Base-by-base conservation (phyloP, 257 asterid species). In the Salvia splendens region DNA sequence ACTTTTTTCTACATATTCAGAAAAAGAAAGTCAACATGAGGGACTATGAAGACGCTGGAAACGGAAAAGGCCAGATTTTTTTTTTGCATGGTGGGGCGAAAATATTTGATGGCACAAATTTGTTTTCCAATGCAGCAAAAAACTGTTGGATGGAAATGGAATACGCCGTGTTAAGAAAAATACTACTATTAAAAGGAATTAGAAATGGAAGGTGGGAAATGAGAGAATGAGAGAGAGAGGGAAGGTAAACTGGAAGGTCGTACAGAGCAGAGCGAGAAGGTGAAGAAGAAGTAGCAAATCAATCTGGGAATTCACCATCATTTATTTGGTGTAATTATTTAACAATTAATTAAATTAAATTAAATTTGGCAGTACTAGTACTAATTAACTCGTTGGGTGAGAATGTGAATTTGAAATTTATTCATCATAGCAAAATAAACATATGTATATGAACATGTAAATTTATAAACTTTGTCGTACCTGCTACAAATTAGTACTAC, bases 21-120 rank as follows among this genome's bases (percentile, higher is more conserved):
- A 52, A 15, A 60, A 56, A 73, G 57, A 69, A 73, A 50, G 66
- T 67, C 72, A 77, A 64, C 68, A 67, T 54, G 66, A 55, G 59
- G 65, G 66, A 67, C 71, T 48, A 64, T 30, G 51, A 45, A 54
- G 70, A 42, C 30, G 30, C 30, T 24, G 30, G 30, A 24, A 24
- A 24, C 33, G 41, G 67, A 65, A 64, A 73, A 62, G 51, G 67
- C 63, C 76, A 61, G 38, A 70, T 42, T 14, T 47, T 58, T 46
- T 51, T 56, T 57, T 64, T 63, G 79, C 72, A 55, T 62, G 68
- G 50, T 51, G 68, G 45, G 67, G 59, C 51, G 48, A 73, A 73
- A 64, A 59, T 9, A 41, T 0, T 58, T 48, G 68, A 57, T 61
- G 52, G 46, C 8, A 57, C 30, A 41, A 53, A 61, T 14, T 66